Conservation (phyloP, 2,329 filamentous ascomycete genomes). For the Colletotrichum magnum region DNA sequence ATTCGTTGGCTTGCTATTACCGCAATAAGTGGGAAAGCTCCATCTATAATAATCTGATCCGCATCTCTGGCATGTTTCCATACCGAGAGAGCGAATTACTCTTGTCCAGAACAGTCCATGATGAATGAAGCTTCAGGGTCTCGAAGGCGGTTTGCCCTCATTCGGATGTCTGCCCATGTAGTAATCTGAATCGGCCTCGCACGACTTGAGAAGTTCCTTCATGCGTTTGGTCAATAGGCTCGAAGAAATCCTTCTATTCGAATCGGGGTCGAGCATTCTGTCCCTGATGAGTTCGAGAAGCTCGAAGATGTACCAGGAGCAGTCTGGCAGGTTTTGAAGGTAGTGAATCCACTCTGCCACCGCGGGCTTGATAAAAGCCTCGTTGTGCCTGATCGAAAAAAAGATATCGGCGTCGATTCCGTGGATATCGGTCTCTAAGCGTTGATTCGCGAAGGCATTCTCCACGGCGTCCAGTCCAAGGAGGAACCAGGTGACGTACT, state of each 20-base stretch:
- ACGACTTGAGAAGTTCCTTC: neutral
- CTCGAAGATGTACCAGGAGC: constrained; percentile 22
- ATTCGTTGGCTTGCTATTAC: too few species aligned
- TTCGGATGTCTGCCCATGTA: neutral
- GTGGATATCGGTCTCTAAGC: constrained; percentile 27
- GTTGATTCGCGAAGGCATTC: constrained; percentile 29
- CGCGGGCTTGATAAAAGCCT: constrained; percentile 12
- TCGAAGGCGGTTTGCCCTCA: too few species aligned
- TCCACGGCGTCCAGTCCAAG: constrained; percentile 42
- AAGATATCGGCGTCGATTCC: constrained; percentile 25
- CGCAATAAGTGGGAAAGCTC: too few species aligned
- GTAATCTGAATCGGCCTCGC: neutral
- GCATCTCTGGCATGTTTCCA: too few species aligned
- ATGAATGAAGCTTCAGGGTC: too few species aligned
- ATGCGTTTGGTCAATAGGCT: constrained; percentile 16
- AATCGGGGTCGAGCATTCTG: constrained; percentile 19
- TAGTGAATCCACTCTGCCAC: constrained; percentile 11
- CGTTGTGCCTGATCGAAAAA: constrained; percentile 10
- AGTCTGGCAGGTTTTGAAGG: neutral
- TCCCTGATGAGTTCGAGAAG: constrained; percentile 7
- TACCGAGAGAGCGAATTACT: too few species aligned
- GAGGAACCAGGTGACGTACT: constrained; percentile 54
- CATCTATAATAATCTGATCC: too few species aligned
- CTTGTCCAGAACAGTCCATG: too few species aligned
- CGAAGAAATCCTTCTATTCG: neutral